Evolutionary conservation across 805 yeast species (phyloP).

Genomic region (Cyberlindnera americana): DNA sequence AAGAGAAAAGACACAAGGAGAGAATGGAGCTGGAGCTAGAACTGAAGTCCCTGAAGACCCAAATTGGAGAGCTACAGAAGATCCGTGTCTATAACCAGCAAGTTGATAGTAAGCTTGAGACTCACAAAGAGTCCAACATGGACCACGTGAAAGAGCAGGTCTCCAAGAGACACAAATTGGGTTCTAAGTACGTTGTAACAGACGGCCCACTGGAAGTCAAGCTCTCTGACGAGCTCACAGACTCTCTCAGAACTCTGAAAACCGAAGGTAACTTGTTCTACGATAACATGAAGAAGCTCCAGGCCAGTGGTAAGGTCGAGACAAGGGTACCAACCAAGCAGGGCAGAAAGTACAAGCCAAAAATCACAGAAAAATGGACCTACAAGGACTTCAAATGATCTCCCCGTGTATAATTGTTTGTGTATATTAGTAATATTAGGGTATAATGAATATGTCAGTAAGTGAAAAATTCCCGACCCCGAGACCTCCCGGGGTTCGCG

Average conservation of each 20-base stretch:
- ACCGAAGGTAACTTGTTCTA: slow-evolving; percentile 88
- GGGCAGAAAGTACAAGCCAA: slow-evolving; percentile 64
- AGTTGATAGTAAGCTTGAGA: slow-evolving; percentile 24
- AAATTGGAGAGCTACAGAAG: slow-evolving; percentile 55
- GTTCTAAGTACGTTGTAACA: slow-evolving; percentile 45
- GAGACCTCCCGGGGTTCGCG: too few relatives aligned
- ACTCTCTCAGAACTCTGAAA: slow-evolving; percentile 74
- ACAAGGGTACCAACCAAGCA: slow-evolving; percentile 66
- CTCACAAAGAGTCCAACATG: slow-evolving; percentile 24
- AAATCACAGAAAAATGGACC: slow-evolving; percentile 88
- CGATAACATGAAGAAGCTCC: slow-evolving; percentile 78
- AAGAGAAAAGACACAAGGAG: slow-evolving; percentile 58
- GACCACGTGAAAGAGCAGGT: slow-evolving; percentile 18
- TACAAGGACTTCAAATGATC: slow-evolving; percentile 76
- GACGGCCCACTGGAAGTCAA: slow-evolving; percentile 64
- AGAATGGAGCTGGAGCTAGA: slow-evolving; percentile 51
- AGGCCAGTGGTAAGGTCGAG: slow-evolving; percentile 83
- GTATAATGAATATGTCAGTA: too few relatives aligned
- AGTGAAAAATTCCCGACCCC: too few relatives aligned
- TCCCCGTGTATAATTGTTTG: neutral
- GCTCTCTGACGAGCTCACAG: slow-evolving; percentile 82
- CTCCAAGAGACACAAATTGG: slow-evolving; percentile 35
- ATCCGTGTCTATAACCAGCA: slow-evolving; percentile 35
- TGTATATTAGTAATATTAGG: neutral
- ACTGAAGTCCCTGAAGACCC: slow-evolving; percentile 54